A percentile compares a stretch with the other conserved stretches of the same genome.
Conservation (phyloP, 2,329 filamentous ascomycete species). For the Aspergillus transmontanensis region DNA sequence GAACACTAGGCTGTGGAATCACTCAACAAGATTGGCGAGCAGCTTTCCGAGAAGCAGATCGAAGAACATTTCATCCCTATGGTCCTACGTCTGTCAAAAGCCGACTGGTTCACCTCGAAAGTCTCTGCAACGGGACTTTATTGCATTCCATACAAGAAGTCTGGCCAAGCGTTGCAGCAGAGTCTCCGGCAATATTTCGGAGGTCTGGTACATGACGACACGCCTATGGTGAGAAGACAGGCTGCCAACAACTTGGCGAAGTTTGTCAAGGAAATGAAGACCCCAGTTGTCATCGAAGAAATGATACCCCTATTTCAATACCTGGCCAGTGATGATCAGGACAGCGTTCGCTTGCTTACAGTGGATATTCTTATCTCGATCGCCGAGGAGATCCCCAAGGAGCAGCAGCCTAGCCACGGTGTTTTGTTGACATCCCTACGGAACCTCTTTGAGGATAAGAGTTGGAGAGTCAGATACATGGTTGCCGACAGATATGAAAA, state of each 20-base stretch:
- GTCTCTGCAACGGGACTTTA: conserved; percentile 97
- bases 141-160: conserved; percentile 89
- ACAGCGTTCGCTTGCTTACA: conserved; percentile 92
- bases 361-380: conserved; percentile 96
- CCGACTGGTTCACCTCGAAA: conserved; percentile 99
- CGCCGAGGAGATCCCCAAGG: conserved; percentile 95
- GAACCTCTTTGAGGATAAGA: conserved; percentile 97
- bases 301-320: conserved; percentile 99
- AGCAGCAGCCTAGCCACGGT: conserved; percentile 95
- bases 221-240: conserved; percentile 97
- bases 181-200: conserved; percentile 89
- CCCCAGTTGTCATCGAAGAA: conserved; percentile 89
- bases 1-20: conserved; percentile 84
- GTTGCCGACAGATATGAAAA: conserved; percentile 98
- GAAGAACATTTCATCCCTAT: conserved; percentile 98
- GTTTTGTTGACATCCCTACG: conserved; percentile 87
- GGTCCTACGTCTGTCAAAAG: conserved; percentile 93
- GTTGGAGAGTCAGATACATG: conserved; percentile 99
- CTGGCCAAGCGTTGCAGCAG: conserved; percentile 84
- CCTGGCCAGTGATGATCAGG: conserved; percentile 93
- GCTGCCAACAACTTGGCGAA: conserved; percentile 95
- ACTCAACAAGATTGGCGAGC: conserved; percentile 96
- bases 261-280: conserved; percentile 96
- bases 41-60: conserved; percentile 87
- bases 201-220: conserved; percentile 94